Evolutionary conservation across 371 early-diverging fungal genomes (phyloP).

Genomic region (Rhizopus delemar): DNA sequence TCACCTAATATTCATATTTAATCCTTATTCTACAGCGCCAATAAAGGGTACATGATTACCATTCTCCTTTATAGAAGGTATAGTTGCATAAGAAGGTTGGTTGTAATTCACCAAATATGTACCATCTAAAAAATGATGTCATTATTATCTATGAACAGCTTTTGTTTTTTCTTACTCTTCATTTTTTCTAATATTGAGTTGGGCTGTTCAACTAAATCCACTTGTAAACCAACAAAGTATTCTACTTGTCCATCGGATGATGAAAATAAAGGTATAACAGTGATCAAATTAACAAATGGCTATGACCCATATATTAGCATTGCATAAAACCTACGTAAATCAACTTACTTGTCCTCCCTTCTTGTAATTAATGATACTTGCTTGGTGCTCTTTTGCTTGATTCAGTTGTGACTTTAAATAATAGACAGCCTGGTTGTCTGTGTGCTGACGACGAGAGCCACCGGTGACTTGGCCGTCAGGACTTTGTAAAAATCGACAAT

Average conservation of each 20-base stretch:
- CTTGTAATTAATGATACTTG: slow-evolving; percentile 66
- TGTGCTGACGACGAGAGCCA: slow-evolving; percentile 51
- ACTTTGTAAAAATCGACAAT: slow-evolving; percentile 68
- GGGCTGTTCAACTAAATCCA: slow-evolving; percentile 65
- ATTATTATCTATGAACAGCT: background rate
- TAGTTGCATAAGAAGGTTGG: slow-evolving; percentile 11
- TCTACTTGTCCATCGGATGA: slow-evolving; percentile 36
- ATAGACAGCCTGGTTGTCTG: slow-evolving; percentile 58
- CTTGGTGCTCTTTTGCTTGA: slow-evolving; percentile 57
- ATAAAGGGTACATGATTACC: too few species aligned
- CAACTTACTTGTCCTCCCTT: slow-evolving; percentile 53
- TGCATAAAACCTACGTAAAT: background rate
- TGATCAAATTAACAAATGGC: slow-evolving; percentile 71
- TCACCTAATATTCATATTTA: background rate
- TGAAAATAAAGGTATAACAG: slow-evolving; percentile 60
- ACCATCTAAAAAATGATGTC: slow-evolving; percentile 19
- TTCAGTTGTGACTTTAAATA: slow-evolving; percentile 50
- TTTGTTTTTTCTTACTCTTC: slow-evolving; percentile 24
- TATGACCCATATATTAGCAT: slow-evolving; percentile 5
- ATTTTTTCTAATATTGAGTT: slow-evolving; percentile 59
- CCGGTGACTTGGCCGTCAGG: slow-evolving; percentile 52
- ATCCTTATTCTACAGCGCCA: background rate
- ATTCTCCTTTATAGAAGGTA: too few species aligned
- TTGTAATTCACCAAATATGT: slow-evolving; percentile 34
- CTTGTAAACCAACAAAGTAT: slow-evolving; percentile 68